Base-by-base conservation (phyloP, 2,329 filamentous ascomycete genomes). In the Rugonectria rugulosa region DNA sequence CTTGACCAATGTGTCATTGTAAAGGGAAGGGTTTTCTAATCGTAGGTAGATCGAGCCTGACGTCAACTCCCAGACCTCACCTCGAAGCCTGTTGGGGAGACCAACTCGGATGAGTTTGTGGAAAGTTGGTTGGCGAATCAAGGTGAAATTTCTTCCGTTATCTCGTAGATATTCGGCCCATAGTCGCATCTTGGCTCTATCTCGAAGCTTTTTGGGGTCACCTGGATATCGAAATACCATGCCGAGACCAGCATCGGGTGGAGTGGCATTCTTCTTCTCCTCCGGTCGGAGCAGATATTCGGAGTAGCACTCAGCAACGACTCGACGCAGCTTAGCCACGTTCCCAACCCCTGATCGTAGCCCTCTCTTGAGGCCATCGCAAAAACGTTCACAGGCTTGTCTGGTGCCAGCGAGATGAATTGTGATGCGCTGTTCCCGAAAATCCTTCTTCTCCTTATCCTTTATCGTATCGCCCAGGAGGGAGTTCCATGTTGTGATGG, bases 151-250 rank as follows among this genome's bases (percentile, higher is more conserved):
- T 53, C 95, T 88, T 45, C 95, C 95, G 70, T 98, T 98, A 71
- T 98, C 95, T 72, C 91, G 85, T 57, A 99, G 81, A 73, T 99
- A 99, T 75, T 99, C 95, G 54, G 91, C 92, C 95, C 95, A 99
- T 34, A 99, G 77, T 40, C 95, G 85, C 90, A 99, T 98, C 79
- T 99, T 99, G 70, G 94, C 96, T 53, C 92, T 85, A 73, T 99
- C 95, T 64, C 95, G 85, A 56, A 98, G 82, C 76, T 98, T 98
- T 70, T 93, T 91, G 31, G 93, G 86, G 76, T 99, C 96, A 53
- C 95, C 95, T 2, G 95, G 95, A 70, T 99, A 99, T 68, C 89
- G 88, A 75, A 97, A 99, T 12, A 96, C 63, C 84, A 96, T 91
- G 29, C 95, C 95, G 29, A 99, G 79, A 2, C 95, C 95, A 19